phyloP scores from a whole-genome alignment of 2,329 filamentous ascomycete species.

The Aspergillus sp. region DNA sequence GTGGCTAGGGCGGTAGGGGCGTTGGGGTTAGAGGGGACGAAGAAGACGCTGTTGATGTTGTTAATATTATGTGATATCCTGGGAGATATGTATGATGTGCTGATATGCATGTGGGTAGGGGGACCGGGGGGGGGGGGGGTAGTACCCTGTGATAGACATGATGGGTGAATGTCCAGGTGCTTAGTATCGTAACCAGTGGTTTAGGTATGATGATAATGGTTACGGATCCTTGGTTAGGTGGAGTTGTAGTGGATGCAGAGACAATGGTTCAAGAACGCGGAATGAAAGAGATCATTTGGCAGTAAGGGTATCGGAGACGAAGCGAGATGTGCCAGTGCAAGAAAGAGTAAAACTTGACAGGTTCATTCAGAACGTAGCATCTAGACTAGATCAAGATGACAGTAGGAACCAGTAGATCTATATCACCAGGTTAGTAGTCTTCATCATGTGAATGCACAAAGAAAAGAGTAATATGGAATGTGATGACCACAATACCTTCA shows the following conservation, averaged over 20 bases:
- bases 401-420: too few species aligned
- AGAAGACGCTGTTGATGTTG: conserved; percentile 37
- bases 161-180: neutral
- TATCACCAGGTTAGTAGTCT: too few species aligned
- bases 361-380: neutral
- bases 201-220: neutral
- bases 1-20: conserved; percentile 34
- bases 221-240: neutral
- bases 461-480: too few species aligned
- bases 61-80: conserved; percentile 3
- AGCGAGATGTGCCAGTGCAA: neutral
- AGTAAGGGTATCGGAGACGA: neutral
- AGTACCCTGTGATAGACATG: conserved; percentile 40
- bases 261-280: neutral
- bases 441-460: too few species aligned
- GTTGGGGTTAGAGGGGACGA: conserved; percentile 43
- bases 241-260: neutral
- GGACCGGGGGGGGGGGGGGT: neutral
- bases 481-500: too few species aligned
- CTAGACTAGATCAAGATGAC: too few species aligned
- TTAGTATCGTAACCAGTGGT: neutral
- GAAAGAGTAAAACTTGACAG: neutral
- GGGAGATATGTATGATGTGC: neutral
- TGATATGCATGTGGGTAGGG: too few species aligned
- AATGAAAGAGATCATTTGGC: neutral